phyloP scores from a whole-genome alignment of 352 stramenopile species.

The Globisporangium ultimum region DNA sequence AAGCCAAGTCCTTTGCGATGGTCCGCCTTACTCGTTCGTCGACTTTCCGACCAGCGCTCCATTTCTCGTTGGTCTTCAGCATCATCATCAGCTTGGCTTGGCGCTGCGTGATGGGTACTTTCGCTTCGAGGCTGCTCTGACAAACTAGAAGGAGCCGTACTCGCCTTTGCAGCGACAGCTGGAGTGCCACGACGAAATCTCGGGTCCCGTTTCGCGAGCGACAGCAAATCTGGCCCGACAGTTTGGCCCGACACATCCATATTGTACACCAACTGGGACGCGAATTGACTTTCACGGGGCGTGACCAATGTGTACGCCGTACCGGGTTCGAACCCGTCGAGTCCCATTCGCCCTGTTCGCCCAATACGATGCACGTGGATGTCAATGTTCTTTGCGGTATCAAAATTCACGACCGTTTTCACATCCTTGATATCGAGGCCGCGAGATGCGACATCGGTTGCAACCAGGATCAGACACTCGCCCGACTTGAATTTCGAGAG shows the following conservation, averaged over 20 bases:
- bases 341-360: constrained; percentile 81
- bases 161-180: background rate
- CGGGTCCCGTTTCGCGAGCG: constrained; percentile 45
- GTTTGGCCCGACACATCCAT: constrained; percentile 75
- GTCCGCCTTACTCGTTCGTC: constrained; percentile 54
- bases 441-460: constrained; percentile 85
- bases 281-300: constrained; percentile 66
- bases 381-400: constrained; percentile 91
- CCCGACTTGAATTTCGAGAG: constrained; percentile 63
- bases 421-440: constrained; percentile 89
- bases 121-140: background rate
- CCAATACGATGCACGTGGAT: constrained; percentile 90
- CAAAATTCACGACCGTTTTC: constrained; percentile 89
- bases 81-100: constrained; percentile 20
- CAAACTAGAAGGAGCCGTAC: background rate
- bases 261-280: constrained; percentile 77
- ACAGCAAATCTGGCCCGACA: constrained; percentile 49
- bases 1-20: constrained; percentile 76
- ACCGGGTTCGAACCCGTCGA: constrained; percentile 73
- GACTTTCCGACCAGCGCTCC: constrained; percentile 52
- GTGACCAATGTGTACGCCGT: constrained; percentile 85
- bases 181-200: constrained; percentile 46
- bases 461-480: constrained; percentile 69
- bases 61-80: constrained; percentile 48
- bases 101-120: background rate